These are phyloP conservation scores for Lentinula edodes DNA, from an alignment of 768 basidiomycete species.

Conservation along the genomic window DNA sequence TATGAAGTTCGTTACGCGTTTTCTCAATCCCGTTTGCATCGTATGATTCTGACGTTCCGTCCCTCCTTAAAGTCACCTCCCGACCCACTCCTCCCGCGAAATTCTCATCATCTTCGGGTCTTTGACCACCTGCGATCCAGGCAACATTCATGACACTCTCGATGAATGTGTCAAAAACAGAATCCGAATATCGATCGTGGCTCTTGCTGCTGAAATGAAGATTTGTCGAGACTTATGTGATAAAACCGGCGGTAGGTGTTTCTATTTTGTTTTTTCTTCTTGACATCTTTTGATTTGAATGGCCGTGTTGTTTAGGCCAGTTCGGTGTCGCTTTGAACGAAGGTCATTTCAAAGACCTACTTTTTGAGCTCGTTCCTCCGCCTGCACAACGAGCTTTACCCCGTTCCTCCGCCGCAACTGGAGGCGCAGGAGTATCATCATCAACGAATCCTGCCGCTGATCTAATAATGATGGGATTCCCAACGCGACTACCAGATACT, in stretches of 20 bases:
- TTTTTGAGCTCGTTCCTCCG: slow-evolving; percentile 94
- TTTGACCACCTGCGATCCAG: slow-evolving; percentile 93
- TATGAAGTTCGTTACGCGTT: slow-evolving; percentile 63
- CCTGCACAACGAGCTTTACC: slow-evolving; percentile 70
- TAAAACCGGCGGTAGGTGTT: slow-evolving; percentile 77
- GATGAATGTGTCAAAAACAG: slow-evolving; percentile 76
- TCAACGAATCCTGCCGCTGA: slow-evolving; percentile 67
- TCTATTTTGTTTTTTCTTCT: background rate
- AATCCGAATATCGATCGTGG: slow-evolving; percentile 89
- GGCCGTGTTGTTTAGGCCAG: slow-evolving; percentile 40
- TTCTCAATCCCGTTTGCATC: background rate
- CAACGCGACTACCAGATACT: slow-evolving; percentile 81
- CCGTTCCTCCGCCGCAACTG: slow-evolving; percentile 29
- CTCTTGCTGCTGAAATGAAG: slow-evolving; percentile 97
- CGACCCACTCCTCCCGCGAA: slow-evolving; percentile 94
- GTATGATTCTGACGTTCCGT: slow-evolving; percentile 5
- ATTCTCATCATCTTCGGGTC: slow-evolving; percentile 93
- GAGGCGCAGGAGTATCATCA: slow-evolving; percentile 24
- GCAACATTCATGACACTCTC: slow-evolving; percentile 94
- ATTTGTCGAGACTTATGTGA: slow-evolving; percentile 90
- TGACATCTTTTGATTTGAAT: background rate
- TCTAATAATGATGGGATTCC: slow-evolving; percentile 99
- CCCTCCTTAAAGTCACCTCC: slow-evolving; percentile 69
- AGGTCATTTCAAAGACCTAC: slow-evolving; percentile 90
- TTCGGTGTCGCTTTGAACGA: slow-evolving; percentile 99